Conservation (phyloP, 2,329 filamentous ascomycete species). For the Ascochyta lentis region DNA sequence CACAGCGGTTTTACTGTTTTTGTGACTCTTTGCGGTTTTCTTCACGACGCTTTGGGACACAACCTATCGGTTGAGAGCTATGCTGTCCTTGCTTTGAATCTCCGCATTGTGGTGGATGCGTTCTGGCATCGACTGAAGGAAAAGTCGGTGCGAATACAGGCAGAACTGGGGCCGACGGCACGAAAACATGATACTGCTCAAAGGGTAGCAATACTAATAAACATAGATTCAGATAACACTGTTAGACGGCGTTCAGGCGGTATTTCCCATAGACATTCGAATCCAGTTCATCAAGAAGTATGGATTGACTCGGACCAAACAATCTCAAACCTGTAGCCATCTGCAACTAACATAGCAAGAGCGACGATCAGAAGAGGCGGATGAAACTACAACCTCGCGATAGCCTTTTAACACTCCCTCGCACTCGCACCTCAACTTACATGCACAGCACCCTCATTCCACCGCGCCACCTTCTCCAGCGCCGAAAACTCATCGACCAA, state of each 20-base stretch:
- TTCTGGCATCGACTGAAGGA: not conserved
- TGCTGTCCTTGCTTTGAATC: not conserved
- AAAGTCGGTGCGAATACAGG: not conserved
- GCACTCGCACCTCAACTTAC: not conserved
- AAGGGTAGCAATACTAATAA: not conserved
- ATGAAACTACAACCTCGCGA: no score
- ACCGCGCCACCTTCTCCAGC: not conserved
- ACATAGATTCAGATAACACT: not conserved
- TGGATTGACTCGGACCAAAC: no score
- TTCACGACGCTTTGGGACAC: not conserved
- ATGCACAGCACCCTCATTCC: not conserved
- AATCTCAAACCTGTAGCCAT: no score
- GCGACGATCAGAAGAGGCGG: no score
- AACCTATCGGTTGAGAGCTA: not conserved
- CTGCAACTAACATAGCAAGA: no score
- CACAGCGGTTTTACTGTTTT: not conserved
- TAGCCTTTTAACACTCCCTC: no score
- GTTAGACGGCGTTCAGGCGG: not conserved
- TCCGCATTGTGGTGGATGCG: not conserved
- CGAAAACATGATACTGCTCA: not conserved
- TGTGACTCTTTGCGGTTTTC: not conserved
- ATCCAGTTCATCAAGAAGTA: no score
- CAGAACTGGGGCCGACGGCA: not conserved
- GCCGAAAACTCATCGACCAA: not conserved
- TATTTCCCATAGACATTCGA: no score